Evolutionary conservation across 1,284 basidiomycete genomes (phyloP).

Genomic region (Coniferiporia sulphurascens): DNA sequence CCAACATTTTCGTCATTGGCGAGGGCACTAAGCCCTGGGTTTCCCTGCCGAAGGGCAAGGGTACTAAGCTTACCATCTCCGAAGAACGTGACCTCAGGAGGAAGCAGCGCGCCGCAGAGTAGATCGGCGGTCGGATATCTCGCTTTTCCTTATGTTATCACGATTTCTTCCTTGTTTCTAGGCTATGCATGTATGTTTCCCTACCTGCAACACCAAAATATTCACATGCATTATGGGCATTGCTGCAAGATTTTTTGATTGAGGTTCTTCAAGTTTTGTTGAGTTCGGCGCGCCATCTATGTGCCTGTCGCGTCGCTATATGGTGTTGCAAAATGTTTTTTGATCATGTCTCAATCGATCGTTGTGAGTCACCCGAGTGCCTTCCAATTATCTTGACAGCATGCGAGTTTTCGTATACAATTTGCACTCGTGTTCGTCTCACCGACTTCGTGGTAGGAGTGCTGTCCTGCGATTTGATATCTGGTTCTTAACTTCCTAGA

Average conservation of each 20-base stretch:
- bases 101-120: conserved; percentile 53
- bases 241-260: neutral
- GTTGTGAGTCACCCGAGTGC: too few species aligned
- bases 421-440: too few species aligned
- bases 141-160: conserved; percentile 7
- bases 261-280: too few species aligned
- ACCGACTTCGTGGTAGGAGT: too few species aligned
- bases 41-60: conserved; percentile 98
- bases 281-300: too few species aligned
- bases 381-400: too few species aligned
- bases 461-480: too few species aligned
- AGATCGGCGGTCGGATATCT: conserved; percentile 44
- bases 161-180: conserved; percentile 2
- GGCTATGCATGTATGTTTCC: conserved; percentile 15
- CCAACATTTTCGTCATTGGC: conserved; percentile 98
- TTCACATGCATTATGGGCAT: neutral
- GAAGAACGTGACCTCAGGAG: conserved; percentile 82
- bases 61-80: conserved; percentile 88
- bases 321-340: too few species aligned
- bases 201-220: neutral
- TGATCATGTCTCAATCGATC: too few species aligned
- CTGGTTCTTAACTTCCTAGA: too few species aligned
- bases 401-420: too few species aligned
- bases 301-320: too few species aligned
- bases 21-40: conserved; percentile 95